Percentiles rank a stretch among this genome's conserved stretches.
Conservation (phyloP, 192 early-diverging fungal species). For the Coemansia sp. region DNA sequence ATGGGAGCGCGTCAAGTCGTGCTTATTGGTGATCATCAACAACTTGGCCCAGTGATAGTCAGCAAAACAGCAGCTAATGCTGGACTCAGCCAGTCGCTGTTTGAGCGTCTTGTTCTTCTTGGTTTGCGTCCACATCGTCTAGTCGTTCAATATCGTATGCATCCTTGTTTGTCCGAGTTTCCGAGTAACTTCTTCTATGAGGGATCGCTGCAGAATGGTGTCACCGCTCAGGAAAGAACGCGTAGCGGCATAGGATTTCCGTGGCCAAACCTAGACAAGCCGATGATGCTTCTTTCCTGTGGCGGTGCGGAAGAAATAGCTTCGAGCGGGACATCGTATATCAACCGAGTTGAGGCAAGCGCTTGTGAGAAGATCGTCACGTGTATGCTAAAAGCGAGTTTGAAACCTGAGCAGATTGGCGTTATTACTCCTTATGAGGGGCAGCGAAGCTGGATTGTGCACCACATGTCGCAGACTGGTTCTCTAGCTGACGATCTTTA, state of each 20-base stretch:
- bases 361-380: constrained; percentile 98
- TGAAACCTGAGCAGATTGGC: constrained; percentile 90
- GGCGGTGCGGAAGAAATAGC: constrained; percentile 97
- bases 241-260: constrained; percentile 90
- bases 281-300: constrained; percentile 94
- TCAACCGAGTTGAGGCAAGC: constrained; percentile 95
- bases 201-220: constrained; percentile 95
- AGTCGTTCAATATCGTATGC: constrained; percentile 99
- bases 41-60: constrained; percentile 96
- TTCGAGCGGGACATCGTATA: constrained; percentile 94
- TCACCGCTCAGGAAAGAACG: constrained; percentile 87
- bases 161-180: constrained; percentile 97
- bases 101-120: constrained; percentile 92
- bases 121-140: constrained; percentile 92
- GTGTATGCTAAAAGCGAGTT: constrained; percentile 83
- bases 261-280: constrained; percentile 91
- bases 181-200: constrained; percentile 99
- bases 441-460: constrained; percentile 92
- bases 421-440: constrained; percentile 99
- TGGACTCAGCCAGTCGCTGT: constrained; percentile 92
- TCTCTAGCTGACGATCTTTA: constrained; percentile 88
- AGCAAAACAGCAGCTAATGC: constrained; percentile 95
- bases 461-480: constrained; percentile 95
- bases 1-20: constrained; percentile 95
- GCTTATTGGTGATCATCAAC: constrained; percentile 98